Base-by-base conservation (phyloP, 1,284 basidiomycete species). In the Cutaneotrichosporon curvatum region DNA sequence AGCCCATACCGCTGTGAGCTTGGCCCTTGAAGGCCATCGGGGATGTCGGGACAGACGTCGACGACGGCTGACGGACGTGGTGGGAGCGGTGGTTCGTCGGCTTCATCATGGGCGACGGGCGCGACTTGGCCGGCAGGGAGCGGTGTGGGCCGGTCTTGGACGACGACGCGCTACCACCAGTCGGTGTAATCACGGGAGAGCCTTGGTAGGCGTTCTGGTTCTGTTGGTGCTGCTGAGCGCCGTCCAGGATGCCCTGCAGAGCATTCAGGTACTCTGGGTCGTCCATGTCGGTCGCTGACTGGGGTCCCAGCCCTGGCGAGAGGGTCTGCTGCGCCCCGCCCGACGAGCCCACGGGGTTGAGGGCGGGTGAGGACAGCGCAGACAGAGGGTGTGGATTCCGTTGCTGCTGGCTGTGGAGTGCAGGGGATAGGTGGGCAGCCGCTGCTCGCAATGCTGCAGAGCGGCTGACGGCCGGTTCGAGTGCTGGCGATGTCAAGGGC, bases 401-500 rank as follows among this genome's bases (percentile, higher is more conserved):
- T 16, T 40, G 39, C 19, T 51, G 45, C 28, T 59, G 55, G 22
- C 39, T 36, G 25, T 51, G 51, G 12, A 43, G 43, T 20, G 31
- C 52, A 23, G 53, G 57, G 43, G 38, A 55, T 48, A 37, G 58
- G 47, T 40, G 63, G 45, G 37, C 40, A 0, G 52, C 52, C 8
- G 56, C 48, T n/a, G 59, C 60, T 16, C 58, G 58, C 22, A 58
- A 49, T 12, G 66, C 59, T 3, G 48, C 47, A 12, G 42, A 48
- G 8, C 51, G 45, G 41, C 48, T 49, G 21, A 55, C 56, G 15
- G 55, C 51, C 1, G 78, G 76, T 33, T 73, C 72, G 5, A 81
- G 68, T 1, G 79, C 79, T 0, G 79, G 79, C 6, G 78, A 79
- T 2, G 77, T 77, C 33, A 80, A 62, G 1, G 79, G 79, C 4